Conservation (phyloP, 164 flowering plant species). For the Kalanchoe fedtschenkoi region DNA sequence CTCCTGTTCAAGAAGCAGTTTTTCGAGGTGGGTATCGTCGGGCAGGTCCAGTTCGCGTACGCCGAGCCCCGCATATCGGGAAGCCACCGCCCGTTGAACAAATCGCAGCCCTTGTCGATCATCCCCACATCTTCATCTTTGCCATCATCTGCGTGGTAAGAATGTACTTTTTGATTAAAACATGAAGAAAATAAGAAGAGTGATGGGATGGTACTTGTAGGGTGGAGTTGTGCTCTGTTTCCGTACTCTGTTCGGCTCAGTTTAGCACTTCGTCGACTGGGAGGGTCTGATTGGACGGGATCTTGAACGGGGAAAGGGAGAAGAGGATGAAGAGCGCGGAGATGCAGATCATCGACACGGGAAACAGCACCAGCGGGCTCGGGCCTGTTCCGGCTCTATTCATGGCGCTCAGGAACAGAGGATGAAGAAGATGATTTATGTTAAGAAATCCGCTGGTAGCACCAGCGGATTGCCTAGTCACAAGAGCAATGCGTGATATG, state of each 20-base stretch:
- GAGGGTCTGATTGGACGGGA: constrained; percentile 11
- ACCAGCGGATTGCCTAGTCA: no score
- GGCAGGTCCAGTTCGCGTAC: constrained; percentile 34
- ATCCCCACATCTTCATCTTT: background rate
- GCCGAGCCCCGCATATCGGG: constrained; percentile 22
- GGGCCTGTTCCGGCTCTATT: constrained; percentile 3
- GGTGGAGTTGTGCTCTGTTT: background rate
- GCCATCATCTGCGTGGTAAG: background rate
- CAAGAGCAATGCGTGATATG: no score
- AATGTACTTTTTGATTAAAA: no score
- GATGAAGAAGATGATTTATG: background rate
- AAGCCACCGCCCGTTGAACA: constrained; percentile 40
- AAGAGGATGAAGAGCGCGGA: constrained; percentile 24
- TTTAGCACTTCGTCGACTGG: background rate
- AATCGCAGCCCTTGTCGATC: constrained; percentile 23
- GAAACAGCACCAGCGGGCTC: constrained; percentile 14
- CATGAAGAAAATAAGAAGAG: no score
- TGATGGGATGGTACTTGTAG: no score
- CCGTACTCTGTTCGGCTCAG: background rate
- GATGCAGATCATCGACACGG: constrained; percentile 12
- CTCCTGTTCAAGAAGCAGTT: constrained; percentile 41
- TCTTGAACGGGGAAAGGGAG: constrained; percentile 23
- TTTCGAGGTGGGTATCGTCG: constrained; percentile 36
- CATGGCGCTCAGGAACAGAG: background rate
- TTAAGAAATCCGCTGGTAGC: no score